phyloP scores from a whole-genome alignment of 2,329 filamentous ascomycete genomes.

The Calycina herbarum region DNA sequence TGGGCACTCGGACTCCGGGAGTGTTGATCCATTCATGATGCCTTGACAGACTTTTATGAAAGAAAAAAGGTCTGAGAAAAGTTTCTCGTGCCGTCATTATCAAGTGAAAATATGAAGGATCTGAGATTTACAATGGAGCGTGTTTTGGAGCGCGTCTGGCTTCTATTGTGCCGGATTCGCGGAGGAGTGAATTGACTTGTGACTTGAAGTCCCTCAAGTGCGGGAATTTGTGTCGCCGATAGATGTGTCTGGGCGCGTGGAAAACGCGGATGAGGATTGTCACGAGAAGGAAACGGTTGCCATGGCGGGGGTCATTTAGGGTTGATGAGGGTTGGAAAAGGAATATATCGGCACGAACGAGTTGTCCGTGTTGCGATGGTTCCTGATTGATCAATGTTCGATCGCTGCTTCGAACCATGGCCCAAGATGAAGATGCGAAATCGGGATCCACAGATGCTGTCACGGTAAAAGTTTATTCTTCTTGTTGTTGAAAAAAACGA shows the following conservation, averaged over 20 bases:
- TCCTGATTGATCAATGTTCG: conserved; percentile 1
- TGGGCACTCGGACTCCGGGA: not conserved
- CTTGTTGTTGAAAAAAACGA: not conserved
- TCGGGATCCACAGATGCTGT: not conserved
- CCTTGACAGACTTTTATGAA: not conserved
- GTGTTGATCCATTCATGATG: not conserved
- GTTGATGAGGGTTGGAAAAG: not conserved
- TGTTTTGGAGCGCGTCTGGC: not conserved
- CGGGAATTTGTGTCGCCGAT: not conserved
- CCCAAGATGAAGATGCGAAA: not conserved
- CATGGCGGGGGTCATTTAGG: not conserved
- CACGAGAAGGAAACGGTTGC: not conserved
- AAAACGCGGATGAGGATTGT: not conserved
- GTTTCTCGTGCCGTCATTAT: not conserved
- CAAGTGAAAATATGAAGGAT: not conserved
- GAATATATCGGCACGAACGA: not conserved
- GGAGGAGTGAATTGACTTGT: not conserved
- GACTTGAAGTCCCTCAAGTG: conserved; percentile 2
- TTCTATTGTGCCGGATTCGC: not conserved
- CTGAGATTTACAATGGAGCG: too few species aligned
- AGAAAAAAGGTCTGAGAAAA: not conserved
- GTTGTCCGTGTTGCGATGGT: conserved; percentile 2
- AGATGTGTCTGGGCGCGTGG: not conserved
- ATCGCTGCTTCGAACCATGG: not conserved
- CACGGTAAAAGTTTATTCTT: not conserved